Conservation (phyloP, 2,329 filamentous ascomycete genomes). For the Tolypocladium capitatum region DNA sequence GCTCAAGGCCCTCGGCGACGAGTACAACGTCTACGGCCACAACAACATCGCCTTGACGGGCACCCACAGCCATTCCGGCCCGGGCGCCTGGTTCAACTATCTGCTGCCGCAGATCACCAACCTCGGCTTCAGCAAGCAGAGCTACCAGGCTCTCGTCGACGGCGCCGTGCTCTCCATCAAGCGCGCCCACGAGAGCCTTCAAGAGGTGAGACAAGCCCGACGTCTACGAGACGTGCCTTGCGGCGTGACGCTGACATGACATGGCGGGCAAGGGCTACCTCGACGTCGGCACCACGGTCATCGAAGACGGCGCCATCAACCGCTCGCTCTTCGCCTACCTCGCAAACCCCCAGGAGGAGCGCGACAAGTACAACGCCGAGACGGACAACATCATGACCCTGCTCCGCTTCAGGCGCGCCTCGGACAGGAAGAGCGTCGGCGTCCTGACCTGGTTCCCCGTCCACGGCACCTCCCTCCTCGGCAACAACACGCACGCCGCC, state of each 20-base stretch:
- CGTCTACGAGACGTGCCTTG: background rate
- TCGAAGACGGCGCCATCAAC: constrained; percentile 73
- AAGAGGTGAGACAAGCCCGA: constrained; percentile 23
- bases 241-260: background rate
- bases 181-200: constrained; percentile 50
- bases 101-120: constrained; percentile 83
- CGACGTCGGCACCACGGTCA: constrained; percentile 53
- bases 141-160: constrained; percentile 78
- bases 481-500: constrained; percentile 81
- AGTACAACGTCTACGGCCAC: constrained; percentile 62
- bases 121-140: constrained; percentile 73
- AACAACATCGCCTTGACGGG: constrained; percentile 82
- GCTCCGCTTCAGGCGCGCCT: constrained; percentile 61
- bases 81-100: constrained; percentile 90
- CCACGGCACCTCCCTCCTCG: constrained; percentile 80
- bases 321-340: constrained; percentile 80
- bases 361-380: constrained; percentile 47
- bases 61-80: constrained; percentile 85
- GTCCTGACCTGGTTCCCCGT: constrained; percentile 84
- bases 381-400: constrained; percentile 54
- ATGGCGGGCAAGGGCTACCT: constrained; percentile 42
- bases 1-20: constrained; percentile 52
- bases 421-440: constrained; percentile 64
- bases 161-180: constrained; percentile 72
- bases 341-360: constrained; percentile 67